These are phyloP conservation scores for Amanita polypyramis DNA, from an alignment of 768 basidiomycete genomes.

Conservation along the genomic window DNA sequence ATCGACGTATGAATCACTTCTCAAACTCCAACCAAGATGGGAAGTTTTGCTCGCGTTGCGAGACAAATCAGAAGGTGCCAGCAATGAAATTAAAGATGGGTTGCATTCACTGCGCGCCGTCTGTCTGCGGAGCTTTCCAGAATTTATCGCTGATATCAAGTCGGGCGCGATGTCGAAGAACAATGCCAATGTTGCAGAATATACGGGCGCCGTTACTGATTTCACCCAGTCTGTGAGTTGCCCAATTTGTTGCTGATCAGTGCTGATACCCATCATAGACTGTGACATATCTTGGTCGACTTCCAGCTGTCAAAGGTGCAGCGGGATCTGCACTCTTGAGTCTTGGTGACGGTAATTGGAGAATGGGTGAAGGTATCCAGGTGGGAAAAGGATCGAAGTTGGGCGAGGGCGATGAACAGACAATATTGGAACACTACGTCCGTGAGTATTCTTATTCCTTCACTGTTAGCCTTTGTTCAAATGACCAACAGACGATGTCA, in stretches of 20 bases:
- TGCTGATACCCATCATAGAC: slow-evolving; percentile 29
- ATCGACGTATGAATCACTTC: slow-evolving; percentile 52
- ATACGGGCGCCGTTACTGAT: slow-evolving; percentile 48
- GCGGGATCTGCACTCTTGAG: slow-evolving; percentile 55
- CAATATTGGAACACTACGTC: slow-evolving; percentile 65
- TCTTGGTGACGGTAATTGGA: slow-evolving; percentile 86
- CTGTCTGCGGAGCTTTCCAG: slow-evolving; percentile 76
- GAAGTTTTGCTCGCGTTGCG: slow-evolving; percentile 51
- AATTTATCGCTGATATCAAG: slow-evolving; percentile 73
- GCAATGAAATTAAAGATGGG: slow-evolving; percentile 67
- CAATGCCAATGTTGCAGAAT: slow-evolving; percentile 36
- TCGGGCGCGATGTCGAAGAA: slow-evolving; percentile 44
- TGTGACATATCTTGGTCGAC: slow-evolving; percentile 53
- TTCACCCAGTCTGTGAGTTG: slow-evolving; percentile 41
- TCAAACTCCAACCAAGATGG: slow-evolving; percentile 51
- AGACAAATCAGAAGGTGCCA: slow-evolving; percentile 30
- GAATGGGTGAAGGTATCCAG: slow-evolving; percentile 76
- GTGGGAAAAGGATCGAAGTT: slow-evolving; percentile 40
- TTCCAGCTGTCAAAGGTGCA: slow-evolving; percentile 62
- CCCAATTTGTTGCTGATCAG: neutral
- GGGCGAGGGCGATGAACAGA: slow-evolving; percentile 43
- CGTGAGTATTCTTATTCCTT: slow-evolving; percentile 34
- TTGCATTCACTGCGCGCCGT: slow-evolving; percentile 52
- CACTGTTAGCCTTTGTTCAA: neutral
- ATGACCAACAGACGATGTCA: slow-evolving; percentile 51